Base-by-base conservation (phyloP, 2,329 filamentous ascomycete species). In the Coniella vitis region DNA sequence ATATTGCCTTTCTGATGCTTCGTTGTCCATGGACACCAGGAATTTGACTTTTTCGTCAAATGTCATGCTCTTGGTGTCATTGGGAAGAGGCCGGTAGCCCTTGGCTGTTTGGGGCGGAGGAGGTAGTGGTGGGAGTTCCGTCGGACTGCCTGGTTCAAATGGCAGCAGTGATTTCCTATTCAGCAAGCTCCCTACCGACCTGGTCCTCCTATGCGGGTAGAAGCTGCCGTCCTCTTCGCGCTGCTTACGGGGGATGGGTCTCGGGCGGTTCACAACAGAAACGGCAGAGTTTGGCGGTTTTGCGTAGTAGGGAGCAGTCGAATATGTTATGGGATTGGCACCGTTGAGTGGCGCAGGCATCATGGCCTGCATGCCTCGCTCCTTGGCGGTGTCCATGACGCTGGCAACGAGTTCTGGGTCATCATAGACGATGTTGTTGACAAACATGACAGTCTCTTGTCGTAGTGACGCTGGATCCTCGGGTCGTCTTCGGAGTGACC, bases 61-160 rank as follows among this genome's bases (percentile, higher is more conserved):
- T 0, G 74, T 78, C 76, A 79, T 80, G 58, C 74, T 79, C 60
- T 71, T 73, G 3, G 74, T 78, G 52, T 76, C 63, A 51, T 78
- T 79, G 3, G 75, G 71, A 5, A 69, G 65, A 16, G 75, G 65
- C 14, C 71, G 61, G 35, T 61, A 50, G 7, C 65, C 56, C 14
- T 63, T 57, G 20, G 65, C 64, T 16, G 69, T 65, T 43, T 66
- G 69, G 1, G 76, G 73, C 1, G 71, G 65, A 16, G 66, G 62
- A 7, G 74, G 74, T n/a, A 78, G 66, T 19, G 75, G 72, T 7
- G 76, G 74, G n/a, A 79, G 65, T 43, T 70, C 63, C 4, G 67
- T 73, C 14, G 73, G 73, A 53, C 68, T 75, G 35, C 70, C 71
- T 9, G 73, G 62, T 14, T 63, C 59, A 2, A 68, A 68, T 37